Evolutionary conservation across 1,139 yeast genomes (phyloP).

Genomic region (Trichomonascaceae sp.): DNA sequence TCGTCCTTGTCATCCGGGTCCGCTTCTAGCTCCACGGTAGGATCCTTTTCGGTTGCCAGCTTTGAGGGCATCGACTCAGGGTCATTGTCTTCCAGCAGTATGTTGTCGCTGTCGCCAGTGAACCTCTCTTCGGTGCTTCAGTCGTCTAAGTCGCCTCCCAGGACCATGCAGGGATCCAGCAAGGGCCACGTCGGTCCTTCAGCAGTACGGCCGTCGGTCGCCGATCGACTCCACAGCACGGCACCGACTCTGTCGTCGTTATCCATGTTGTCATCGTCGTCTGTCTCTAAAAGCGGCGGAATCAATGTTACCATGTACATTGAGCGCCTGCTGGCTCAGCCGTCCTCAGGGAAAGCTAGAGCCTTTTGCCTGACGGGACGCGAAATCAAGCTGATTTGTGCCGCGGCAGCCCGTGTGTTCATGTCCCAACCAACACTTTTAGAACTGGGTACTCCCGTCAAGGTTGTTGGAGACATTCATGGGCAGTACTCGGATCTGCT

Average conservation of each 20-base stretch:
- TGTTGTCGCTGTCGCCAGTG: no score
- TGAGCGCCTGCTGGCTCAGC: background rate
- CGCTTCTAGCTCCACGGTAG: no score
- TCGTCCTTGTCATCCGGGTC: no score
- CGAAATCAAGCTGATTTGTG: constrained; percentile 54
- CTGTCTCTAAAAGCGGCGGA: background rate
- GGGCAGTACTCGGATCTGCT: constrained; percentile 72
- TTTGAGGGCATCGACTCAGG: no score
- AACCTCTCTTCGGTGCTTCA: no score
- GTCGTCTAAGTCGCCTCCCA: no score
- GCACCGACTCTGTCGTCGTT: no score
- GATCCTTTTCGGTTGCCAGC: no score
- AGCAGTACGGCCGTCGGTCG: background rate
- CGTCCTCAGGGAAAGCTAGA: background rate
- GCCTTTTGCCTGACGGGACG: constrained; percentile 28
- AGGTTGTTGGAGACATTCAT: constrained; percentile 78
- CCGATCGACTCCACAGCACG: no score
- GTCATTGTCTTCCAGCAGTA: no score
- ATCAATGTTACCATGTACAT: background rate
- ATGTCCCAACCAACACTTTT: constrained; percentile 65
- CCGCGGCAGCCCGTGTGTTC: constrained; percentile 55
- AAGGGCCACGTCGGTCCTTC: background rate
- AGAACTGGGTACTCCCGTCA: constrained; percentile 70
- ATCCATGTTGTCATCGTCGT: background rate
- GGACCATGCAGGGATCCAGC: no score